Percentiles rank a stretch among this genome's conserved stretches.
Evolutionary conservation across 2,329 filamentous ascomycete genomes (phyloP).

Genomic region (Diaporthe amygdali): DNA sequence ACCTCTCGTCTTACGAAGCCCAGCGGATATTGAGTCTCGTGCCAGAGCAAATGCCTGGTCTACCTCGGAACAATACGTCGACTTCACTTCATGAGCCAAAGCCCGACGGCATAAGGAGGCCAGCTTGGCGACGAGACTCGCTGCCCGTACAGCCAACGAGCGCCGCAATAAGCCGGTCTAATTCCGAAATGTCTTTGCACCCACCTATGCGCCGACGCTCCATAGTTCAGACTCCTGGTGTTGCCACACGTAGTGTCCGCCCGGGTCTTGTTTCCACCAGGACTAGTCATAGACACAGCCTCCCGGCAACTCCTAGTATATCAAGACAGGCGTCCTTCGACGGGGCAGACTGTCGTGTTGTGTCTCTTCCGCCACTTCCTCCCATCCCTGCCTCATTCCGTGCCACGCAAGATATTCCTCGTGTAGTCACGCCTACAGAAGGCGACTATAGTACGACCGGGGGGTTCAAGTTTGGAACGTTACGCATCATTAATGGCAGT

Average conservation of each 20-base stretch:
- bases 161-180: constrained; percentile 41
- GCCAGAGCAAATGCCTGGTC: constrained; percentile 32
- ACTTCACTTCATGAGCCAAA: constrained; percentile 22
- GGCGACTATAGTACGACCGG: constrained; percentile 65
- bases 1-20: constrained; percentile 51
- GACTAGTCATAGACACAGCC: constrained; percentile 43
- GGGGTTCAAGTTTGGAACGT: constrained; percentile 65
- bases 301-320: constrained; percentile 42
- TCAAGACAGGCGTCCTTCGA: constrained; percentile 47
- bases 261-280: constrained; percentile 32
- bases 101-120: constrained; percentile 37
- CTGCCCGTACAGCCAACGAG: constrained; percentile 35
- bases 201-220: constrained; percentile 54
- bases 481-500: constrained; percentile 68
- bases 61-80: constrained; percentile 15
- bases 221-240: constrained; percentile 52
- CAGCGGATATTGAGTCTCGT: constrained; percentile 46
- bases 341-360: constrained; percentile 36
- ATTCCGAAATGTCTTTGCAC: constrained; percentile 54
- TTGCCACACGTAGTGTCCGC: constrained; percentile 47
- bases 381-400: constrained; percentile 26
- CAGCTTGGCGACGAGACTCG: constrained; percentile 40
- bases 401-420: constrained; percentile 35
- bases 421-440: constrained; percentile 57
- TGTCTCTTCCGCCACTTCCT: constrained; percentile 41